Conservation (phyloP, 2,329 filamentous ascomycete species). For the Neofusicoccum kwambonambiense region DNA sequence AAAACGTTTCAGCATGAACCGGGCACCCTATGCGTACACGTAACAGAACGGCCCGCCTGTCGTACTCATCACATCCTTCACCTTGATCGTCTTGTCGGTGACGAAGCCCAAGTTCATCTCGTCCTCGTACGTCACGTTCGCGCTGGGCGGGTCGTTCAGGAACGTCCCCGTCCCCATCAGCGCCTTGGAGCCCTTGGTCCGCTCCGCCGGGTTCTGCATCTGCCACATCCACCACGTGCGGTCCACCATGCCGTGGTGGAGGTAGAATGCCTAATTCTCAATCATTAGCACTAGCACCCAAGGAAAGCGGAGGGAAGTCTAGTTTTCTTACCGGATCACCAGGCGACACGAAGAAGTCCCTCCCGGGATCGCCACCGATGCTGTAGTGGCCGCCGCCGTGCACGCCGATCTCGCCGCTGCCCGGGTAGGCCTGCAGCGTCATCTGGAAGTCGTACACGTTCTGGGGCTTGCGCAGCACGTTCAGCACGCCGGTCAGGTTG, state of each 20-base stretch:
- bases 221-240: constrained; percentile 53
- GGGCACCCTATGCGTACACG: constrained; percentile 34
- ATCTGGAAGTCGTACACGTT: constrained; percentile 38
- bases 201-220: constrained; percentile 39
- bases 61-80: constrained; percentile 44
- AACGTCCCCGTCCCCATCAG: constrained; percentile 42
- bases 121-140: constrained; percentile 48
- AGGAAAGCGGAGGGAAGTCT: too few species aligned
- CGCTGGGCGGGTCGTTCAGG: constrained; percentile 46
- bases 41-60: constrained; percentile 48
- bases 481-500: constrained; percentile 25
- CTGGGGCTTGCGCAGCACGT: constrained; percentile 25
- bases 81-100: constrained; percentile 24
- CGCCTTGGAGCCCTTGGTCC: constrained; percentile 29
- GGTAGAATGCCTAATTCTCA: constrained; percentile 18
- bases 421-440: constrained; percentile 37
- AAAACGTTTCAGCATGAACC: too few species aligned
- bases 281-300: too few species aligned
- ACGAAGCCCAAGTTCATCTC: constrained; percentile 33
- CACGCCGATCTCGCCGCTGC: constrained; percentile 40
- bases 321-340: constrained; percentile 37
- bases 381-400: constrained; percentile 50
- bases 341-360: constrained; percentile 48
- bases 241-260: constrained; percentile 51
- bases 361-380: constrained; percentile 46